A percentile compares a stretch with the other conserved stretches of the same genome.
phyloP scores from a whole-genome alignment of 164 flowering plant genomes.

The Berberis thunbergii region DNA sequence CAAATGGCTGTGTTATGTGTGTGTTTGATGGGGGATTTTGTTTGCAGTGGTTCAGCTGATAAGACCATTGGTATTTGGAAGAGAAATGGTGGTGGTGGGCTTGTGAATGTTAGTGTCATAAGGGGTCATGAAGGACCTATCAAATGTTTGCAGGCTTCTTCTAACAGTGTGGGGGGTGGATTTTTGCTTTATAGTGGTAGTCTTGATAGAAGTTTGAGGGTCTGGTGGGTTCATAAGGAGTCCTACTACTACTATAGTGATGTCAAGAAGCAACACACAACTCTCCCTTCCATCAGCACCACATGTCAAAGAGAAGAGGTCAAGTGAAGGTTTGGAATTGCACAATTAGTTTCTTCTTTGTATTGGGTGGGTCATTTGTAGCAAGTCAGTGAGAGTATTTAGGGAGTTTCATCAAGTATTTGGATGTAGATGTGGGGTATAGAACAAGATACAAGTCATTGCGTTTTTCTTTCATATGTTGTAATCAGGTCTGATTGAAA shows the following conservation, averaged over 20 bases:
- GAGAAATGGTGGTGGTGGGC: conserved; percentile 39
- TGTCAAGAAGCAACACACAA: conserved; percentile 7
- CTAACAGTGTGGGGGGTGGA: conserved; percentile 59
- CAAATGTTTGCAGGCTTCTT: conserved; percentile 77
- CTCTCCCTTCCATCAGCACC: neutral
- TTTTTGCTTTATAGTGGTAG: conserved; percentile 93
- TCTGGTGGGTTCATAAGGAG: conserved; percentile 88
- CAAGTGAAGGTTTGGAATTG: neutral
- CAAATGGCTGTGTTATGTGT: conserved; percentile 75
- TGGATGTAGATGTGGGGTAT: too few relatives aligned
- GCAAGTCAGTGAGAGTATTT: too few relatives aligned
- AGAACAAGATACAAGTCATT: too few relatives aligned
- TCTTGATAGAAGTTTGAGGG: conserved; percentile 79
- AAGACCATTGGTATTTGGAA: conserved; percentile 75
- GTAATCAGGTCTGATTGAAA: too few relatives aligned
- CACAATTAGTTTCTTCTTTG: neutral
- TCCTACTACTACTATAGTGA: neutral
- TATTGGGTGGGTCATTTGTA: too few relatives aligned
- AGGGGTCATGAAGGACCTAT: conserved; percentile 89
- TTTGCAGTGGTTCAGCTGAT: conserved; percentile 93
- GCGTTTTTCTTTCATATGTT: too few relatives aligned
- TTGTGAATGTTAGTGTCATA: conserved; percentile 39
- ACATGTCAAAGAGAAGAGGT: conserved; percentile 3
- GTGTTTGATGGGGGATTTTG: conserved; percentile 47
- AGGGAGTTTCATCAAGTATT: too few relatives aligned